Evolutionary conservation across 192 early-diverging fungal genomes (phyloP), one percentile per base, ranked within the genome.

Genomic region (Podochytrium sp.): DNA sequence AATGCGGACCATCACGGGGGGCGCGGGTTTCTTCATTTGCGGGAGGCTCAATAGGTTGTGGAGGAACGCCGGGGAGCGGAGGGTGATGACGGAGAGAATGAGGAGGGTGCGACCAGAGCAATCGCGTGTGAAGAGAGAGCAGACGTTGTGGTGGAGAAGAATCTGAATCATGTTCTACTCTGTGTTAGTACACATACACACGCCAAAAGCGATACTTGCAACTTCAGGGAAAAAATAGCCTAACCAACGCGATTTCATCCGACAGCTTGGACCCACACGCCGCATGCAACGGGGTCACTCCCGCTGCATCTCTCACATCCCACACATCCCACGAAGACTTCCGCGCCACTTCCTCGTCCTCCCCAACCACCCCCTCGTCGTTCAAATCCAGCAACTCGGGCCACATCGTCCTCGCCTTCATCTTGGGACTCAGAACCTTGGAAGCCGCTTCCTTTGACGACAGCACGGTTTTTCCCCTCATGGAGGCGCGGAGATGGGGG

Each of bases 161-260:
- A 40, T 61, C 37, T 61, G 29, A 34, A 61, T 40, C 59, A 61
- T 10, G 20, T 38, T 61, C 59, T 61, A 35, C 25, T 10, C 47
- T 14, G 47, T n/a, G 55, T 27, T 12, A 57, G 27, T n/a, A 57
- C n/a, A 57, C 55, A 57, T 27, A 12, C 10, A 57, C 20, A 61
- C 30, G 16, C 6, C 7, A 20, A 20, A 12, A 30, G 12, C 32
- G 12, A 35, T 5, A 61, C 12, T 55, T 20, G 23, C 20, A 6
- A 27, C 52, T 20, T 20, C 25, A 29, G 25, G 25, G 18, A 27
- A 61, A 61, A 34, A 30, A 35, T 18, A 33, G 18, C 27, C 55
- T 7, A 27, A 61, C 59, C 59, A 61, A 23, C 18, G 59, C 59
- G 20, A 61, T 25, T 37, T 61, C 59, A 40, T 61, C 59, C 4